A percentile compares a stretch with the other conserved stretches of the same genome.
These are phyloP conservation scores for Crithidia mellificae DNA, from an alignment of 208 protist species.

Conservation along the genomic window DNA sequence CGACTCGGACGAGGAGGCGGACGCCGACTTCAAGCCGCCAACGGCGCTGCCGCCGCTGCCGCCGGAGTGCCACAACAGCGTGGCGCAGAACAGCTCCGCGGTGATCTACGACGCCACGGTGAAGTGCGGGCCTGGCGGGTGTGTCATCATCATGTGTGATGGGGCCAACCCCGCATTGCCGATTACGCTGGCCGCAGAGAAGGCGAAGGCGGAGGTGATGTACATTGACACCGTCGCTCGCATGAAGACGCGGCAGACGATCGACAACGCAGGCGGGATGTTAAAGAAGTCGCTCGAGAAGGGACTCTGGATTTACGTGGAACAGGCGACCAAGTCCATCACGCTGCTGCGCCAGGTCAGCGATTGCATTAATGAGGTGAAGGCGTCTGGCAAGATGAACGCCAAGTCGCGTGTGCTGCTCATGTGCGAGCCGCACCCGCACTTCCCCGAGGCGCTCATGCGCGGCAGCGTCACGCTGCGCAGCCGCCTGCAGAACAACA, in stretches of 20 bases:
- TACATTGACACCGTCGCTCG: constrained; percentile 88
- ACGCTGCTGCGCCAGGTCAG: constrained; percentile 79
- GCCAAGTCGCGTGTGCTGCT: constrained; percentile 72
- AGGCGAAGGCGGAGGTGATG: constrained; percentile 72
- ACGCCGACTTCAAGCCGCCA: constrained; percentile 54
- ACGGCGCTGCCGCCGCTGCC: constrained; percentile 39
- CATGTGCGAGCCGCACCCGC: constrained; percentile 91
- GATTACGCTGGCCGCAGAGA: constrained; percentile 73
- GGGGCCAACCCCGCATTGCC: constrained; percentile 81
- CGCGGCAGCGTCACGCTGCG: constrained; percentile 77
- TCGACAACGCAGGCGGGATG: constrained; percentile 67
- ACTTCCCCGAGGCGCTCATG: constrained; percentile 86
- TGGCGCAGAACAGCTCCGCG: constrained; percentile 51
- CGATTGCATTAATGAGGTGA: constrained; percentile 70
- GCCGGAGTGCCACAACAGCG: constrained; percentile 43
- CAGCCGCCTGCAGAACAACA: constrained; percentile 66
- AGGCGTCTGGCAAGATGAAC: constrained; percentile 52
- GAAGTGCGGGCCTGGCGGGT: constrained; percentile 52
- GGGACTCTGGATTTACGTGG: constrained; percentile 88
- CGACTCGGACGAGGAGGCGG: constrained; percentile 69
- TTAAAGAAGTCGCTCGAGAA: constrained; percentile 83
- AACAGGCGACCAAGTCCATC: constrained; percentile 91
- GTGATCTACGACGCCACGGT: constrained; percentile 64
- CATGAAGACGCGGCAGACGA: constrained; percentile 85
- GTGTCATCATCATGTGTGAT: constrained; percentile 88